phyloP scores from a whole-genome alignment of 768 basidiomycete species.

The Suillus clintonianus region DNA sequence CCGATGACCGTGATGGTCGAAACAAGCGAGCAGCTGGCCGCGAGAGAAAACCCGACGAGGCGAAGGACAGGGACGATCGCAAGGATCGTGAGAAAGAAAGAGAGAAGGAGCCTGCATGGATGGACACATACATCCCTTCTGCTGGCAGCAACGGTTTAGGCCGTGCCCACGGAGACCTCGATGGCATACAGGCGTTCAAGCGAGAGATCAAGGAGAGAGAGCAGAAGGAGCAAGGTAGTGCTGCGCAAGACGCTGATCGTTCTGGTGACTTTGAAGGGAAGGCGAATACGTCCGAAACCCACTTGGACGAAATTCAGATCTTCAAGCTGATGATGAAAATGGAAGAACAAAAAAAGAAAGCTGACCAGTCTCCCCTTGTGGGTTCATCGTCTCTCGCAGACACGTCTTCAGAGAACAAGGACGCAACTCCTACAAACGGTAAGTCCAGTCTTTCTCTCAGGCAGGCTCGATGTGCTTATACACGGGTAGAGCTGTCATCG shows the following conservation, averaged over 20 bases:
- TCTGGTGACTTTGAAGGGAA: slow-evolving; percentile 19
- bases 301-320: slow-evolving; percentile 79
- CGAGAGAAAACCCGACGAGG: slow-evolving; percentile 51
- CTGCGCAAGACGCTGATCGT: slow-evolving; percentile 16
- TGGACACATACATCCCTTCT: slow-evolving; percentile 82
- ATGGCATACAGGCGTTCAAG: slow-evolving; percentile 88
- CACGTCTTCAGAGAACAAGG: not conserved
- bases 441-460: slow-evolving; percentile 3
- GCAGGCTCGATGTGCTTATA: not conserved
- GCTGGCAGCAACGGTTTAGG: slow-evolving; percentile 58
- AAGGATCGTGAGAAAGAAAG: slow-evolving; percentile 57
- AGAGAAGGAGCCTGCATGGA: slow-evolving; percentile 91
- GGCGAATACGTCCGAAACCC: slow-evolving; percentile 33
- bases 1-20: slow-evolving; percentile 72
- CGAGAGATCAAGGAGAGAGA: slow-evolving; percentile 80
- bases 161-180: slow-evolving; percentile 64
- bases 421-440: slow-evolving; percentile 11
- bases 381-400: not conserved
- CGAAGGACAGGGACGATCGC: slow-evolving; percentile 49
- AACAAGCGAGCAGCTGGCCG: slow-evolving; percentile 59
- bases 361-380: slow-evolving; percentile 19
- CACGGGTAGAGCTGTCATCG: not conserved
- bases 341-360: slow-evolving; percentile 57
- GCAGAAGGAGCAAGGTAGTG: slow-evolving; percentile 41
- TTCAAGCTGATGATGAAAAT: slow-evolving; percentile 85